Evolutionary conservation across 257 asterid species (phyloP), one percentile per base, ranked within the genome.

Genomic region (Thymus quinquecostatus): DNA sequence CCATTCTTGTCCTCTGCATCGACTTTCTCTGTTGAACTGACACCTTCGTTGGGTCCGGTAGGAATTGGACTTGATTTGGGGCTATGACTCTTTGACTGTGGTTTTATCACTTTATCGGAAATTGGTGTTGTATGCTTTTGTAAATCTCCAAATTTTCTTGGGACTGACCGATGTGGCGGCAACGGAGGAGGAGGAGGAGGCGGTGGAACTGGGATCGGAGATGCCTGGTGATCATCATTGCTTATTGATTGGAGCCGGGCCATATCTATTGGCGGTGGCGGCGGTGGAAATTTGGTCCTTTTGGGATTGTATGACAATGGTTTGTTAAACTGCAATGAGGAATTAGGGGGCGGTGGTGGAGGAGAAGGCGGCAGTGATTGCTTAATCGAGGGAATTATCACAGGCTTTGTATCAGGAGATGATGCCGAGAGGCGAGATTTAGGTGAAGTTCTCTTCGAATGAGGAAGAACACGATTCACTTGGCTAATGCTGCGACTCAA

Each of bases 191-290:
- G 86, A 0, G 86, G 89, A 0, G 86, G 91, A 0, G 86, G 96
- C 0, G 89, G 89, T 0, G 86, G 85, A 0, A 85, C 89, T 0
- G 87, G 85, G 1, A 86, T 62, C 53, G 60, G 58, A 9, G 73
- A 14, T 79, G 70, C 48, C 54, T 74, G 84, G 32, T 76, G 89
- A 69, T 69, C 82, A 43, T 85, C 86, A 33, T 76, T 76, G 82
- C 83, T 85, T 60, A 91, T 79, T 50, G 78, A 77, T 77, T 75
- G 92, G 73, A 95, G 92, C 45, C 88, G 80, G 12, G 83, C 74
- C 76, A 88, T 86, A 61, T 95, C 98, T 29, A 85, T 92, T 29
- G 94, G 98, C 6, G 98, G 98, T 27, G 98, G 99, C 1, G 96
- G 96, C 29, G 86, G 73, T 11, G 96, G 64, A 71, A 92, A 95